phyloP scores from a whole-genome alignment of 2,329 filamentous ascomycete species.

The Stemphylium beticola region DNA sequence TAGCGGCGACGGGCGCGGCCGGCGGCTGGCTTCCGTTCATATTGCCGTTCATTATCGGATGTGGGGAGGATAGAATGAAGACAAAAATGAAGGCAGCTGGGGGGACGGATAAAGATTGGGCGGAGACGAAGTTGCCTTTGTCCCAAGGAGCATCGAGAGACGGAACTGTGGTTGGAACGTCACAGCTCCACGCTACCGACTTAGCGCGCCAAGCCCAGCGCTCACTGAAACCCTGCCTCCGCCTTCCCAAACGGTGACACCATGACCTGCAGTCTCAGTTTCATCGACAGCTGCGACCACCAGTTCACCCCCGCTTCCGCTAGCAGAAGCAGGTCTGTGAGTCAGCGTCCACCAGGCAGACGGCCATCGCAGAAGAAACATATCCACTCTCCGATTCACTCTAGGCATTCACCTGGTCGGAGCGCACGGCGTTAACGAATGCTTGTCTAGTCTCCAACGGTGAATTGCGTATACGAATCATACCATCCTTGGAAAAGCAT shows the following conservation, averaged over 20 bases:
- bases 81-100: constrained; percentile 36
- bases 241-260: constrained; percentile 14
- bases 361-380: not conserved
- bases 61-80: constrained; percentile 9
- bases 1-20: constrained; percentile 35
- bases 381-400: not conserved
- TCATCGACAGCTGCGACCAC: not conserved
- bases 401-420: not conserved
- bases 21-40: constrained; percentile 28
- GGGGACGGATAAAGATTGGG: constrained; percentile 16
- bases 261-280: constrained; percentile 2
- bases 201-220: constrained; percentile 13
- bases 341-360: not conserved
- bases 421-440: not conserved
- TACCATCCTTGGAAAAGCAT: not conserved
- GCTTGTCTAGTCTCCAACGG: not conserved
- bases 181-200: constrained; percentile 19
- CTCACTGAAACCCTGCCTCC: constrained; percentile 9
- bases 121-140: constrained; percentile 15
- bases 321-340: not conserved
- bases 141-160: constrained; percentile 6
- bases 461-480: not conserved
- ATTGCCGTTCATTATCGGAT: constrained; percentile 23
- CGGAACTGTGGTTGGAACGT: constrained; percentile 15
- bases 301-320: not conserved